Evolutionary conservation across 257 asterid species (phyloP).

Genomic region (Solanum paucissectum): DNA sequence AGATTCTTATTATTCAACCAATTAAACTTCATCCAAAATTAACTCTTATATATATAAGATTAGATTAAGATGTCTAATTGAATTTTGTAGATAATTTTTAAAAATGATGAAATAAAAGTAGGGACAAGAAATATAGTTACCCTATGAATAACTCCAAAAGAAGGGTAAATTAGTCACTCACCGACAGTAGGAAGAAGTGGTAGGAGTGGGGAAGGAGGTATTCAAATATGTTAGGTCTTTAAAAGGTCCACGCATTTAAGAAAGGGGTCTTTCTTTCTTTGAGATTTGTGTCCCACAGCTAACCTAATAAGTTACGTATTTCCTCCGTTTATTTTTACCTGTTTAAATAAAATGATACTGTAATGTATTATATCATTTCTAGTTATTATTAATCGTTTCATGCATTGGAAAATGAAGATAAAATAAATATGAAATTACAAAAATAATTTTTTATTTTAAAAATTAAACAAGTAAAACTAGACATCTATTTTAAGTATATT

Average conservation of each 20-base stretch:
- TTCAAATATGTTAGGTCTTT: slow-evolving; percentile 29
- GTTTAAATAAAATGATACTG: too few relatives aligned
- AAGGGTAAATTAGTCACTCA: background rate
- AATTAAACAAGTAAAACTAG: too few relatives aligned
- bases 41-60: background rate
- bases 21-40: background rate
- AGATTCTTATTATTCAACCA: background rate
- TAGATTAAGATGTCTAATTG: background rate
- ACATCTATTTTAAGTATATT: background rate
- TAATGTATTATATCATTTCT: too few relatives aligned
- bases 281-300: slow-evolving; percentile 40
- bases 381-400: too few relatives aligned
- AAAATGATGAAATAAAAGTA: background rate
- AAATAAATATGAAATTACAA: too few relatives aligned
- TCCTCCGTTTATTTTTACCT: too few relatives aligned
- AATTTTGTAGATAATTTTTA: too few relatives aligned
- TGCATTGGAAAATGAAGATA: too few relatives aligned
- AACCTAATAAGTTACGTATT: background rate
- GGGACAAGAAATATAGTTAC: background rate
- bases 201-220: slow-evolving; percentile 1
- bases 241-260: slow-evolving; percentile 39
- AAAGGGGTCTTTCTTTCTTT: slow-evolving; percentile 5
- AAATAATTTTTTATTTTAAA: too few relatives aligned
- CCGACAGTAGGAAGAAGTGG: slow-evolving; percentile 58
- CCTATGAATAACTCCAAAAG: background rate